Evolutionary conservation across 306 rosid genomes (phyloP).

Genomic region (Quercus rubra): DNA sequence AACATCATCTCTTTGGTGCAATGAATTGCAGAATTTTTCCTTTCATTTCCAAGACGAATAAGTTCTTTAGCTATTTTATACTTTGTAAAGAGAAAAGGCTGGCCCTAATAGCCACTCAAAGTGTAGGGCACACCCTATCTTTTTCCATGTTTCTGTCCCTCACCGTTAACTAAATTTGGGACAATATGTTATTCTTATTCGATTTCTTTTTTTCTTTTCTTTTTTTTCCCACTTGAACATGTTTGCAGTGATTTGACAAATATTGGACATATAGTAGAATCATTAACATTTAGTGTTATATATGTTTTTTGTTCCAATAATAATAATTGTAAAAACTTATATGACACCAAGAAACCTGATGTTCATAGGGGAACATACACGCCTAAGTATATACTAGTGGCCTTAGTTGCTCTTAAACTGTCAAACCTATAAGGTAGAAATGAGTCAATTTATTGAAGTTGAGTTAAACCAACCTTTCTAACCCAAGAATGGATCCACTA

Average conservation of each 20-base stretch:
- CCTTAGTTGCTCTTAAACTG: background rate
- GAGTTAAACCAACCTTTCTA: constrained; percentile 15
- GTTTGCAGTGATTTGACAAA: background rate
- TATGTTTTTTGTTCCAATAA: no score
- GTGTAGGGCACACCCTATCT: background rate
- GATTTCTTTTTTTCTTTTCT: background rate
- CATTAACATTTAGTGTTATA: background rate
- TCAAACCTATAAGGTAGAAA: background rate
- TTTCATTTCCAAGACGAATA: constrained; percentile 9
- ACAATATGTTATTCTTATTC: background rate
- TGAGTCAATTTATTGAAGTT: constrained; percentile 7
- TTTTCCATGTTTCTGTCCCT: background rate
- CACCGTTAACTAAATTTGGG: background rate
- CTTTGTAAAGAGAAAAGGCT: background rate
- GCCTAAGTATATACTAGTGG: background rate
- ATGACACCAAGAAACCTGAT: background rate
- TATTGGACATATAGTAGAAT: background rate
- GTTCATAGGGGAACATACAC: no score
- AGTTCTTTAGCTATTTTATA: constrained; percentile 12
- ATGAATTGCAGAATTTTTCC: background rate
- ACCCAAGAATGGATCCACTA: background rate
- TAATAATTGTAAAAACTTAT: background rate
- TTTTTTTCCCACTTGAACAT: background rate
- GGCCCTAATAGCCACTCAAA: constrained; percentile 1
- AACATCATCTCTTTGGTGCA: constrained; percentile 10